Conservation (phyloP, 164 flowering plant species). For the Tetracentron sinense region DNA sequence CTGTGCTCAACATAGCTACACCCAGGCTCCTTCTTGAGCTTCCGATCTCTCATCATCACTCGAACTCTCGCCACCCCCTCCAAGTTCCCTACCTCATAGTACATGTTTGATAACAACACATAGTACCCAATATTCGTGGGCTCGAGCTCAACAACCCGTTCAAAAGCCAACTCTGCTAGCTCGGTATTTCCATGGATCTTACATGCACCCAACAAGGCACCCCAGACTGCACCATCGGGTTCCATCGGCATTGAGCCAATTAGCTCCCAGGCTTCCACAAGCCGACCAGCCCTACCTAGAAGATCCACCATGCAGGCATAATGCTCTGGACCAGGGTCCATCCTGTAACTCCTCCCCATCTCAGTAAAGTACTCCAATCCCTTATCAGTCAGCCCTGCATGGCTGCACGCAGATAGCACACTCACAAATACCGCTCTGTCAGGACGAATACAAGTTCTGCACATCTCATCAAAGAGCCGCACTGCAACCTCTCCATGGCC, state of each 20-base stretch:
- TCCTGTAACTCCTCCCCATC: constrained; percentile 46
- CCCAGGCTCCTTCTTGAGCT: constrained; percentile 78
- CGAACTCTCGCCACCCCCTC: constrained; percentile 59
- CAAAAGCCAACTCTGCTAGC: constrained; percentile 74
- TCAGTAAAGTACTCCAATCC: constrained; percentile 52
- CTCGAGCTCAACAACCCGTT: constrained; percentile 55
- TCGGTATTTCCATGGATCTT: constrained; percentile 64
- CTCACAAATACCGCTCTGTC: constrained; percentile 63
- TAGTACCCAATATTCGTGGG: constrained; percentile 77
- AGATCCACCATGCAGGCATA: constrained; percentile 86
- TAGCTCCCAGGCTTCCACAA: constrained; percentile 53
- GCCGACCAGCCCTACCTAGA: constrained; percentile 78
- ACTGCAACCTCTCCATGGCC: constrained; percentile 67
- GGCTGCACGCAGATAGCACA: constrained; percentile 83
- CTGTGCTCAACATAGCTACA: constrained; percentile 69
- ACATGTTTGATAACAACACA: constrained; percentile 74
- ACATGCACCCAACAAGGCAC: constrained; percentile 84
- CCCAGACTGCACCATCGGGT: constrained; percentile 94
- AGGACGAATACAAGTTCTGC: constrained; percentile 43
- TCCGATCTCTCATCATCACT: constrained; percentile 64
- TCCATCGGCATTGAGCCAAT: constrained; percentile 53
- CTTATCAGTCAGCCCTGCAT: constrained; percentile 69
- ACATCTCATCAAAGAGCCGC: constrained; percentile 68
- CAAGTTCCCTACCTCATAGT: constrained; percentile 41
- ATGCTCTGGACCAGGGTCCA: constrained; percentile 68